Conservation (phyloP, 495 filamentous ascomycete species). For the Xylaria curta region DNA sequence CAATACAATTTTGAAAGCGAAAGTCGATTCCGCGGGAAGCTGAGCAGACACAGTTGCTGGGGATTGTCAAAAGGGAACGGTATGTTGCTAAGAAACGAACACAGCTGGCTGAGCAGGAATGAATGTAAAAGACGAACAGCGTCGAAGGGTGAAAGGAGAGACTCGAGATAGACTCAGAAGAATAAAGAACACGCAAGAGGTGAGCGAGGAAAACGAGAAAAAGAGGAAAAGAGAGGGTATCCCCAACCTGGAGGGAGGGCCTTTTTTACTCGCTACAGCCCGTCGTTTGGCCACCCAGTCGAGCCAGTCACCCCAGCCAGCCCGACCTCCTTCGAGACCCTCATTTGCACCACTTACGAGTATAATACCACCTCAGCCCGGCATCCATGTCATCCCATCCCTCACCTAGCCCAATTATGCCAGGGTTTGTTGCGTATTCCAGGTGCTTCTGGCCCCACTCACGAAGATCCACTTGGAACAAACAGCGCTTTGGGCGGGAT, state of each 20-base stretch:
- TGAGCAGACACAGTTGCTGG: constrained; percentile 53
- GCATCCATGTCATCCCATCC: constrained; percentile 4
- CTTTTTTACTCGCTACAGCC: constrained; percentile 14
- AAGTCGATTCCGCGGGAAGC: constrained; percentile 54
- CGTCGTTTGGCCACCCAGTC: background rate
- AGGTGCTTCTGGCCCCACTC: constrained; percentile 1
- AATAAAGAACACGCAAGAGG: constrained; percentile 33
- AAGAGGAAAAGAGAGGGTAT: constrained; percentile 22
- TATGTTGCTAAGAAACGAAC: constrained; percentile 37
- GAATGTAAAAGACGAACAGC: constrained; percentile 38
- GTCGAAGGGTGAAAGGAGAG: constrained; percentile 41
- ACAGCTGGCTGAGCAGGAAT: constrained; percentile 41
- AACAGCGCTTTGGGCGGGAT: background rate
- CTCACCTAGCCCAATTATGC: background rate
- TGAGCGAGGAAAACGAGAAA: constrained; percentile 31
- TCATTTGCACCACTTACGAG: background rate
- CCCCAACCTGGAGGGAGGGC: background rate
- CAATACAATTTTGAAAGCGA: constrained; percentile 46
- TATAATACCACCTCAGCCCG: background rate
- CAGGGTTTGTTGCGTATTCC: background rate
- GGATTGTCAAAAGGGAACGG: constrained; percentile 36
- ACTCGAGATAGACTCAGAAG: constrained; percentile 42
- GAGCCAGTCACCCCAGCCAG: background rate
- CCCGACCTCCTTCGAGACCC: constrained; percentile 9
- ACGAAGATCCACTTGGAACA: background rate